These are phyloP conservation scores for Eruca vesicaria DNA, from an alignment of 441 rosid genomes.

Conservation along the genomic window DNA sequence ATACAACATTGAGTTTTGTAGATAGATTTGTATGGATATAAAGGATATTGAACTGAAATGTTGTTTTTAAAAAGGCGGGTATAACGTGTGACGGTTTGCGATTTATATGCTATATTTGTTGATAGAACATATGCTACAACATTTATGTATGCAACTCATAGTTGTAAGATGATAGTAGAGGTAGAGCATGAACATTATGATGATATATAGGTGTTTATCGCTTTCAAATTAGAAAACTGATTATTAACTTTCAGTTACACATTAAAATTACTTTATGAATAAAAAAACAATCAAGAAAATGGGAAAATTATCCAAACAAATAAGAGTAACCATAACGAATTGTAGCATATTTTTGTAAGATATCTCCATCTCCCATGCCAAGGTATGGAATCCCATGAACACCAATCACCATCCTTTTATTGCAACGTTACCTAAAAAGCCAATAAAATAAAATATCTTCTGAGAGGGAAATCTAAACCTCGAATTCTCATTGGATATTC, in stretches of 20 bases:
- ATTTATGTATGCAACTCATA: background rate
- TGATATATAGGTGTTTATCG: no score
- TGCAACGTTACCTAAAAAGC: background rate
- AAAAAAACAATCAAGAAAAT: background rate
- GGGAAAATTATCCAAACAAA: constrained; percentile 1
- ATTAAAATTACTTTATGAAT: background rate
- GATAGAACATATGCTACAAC: background rate
- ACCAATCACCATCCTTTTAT: constrained; percentile 21
- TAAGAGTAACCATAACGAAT: constrained; percentile 13
- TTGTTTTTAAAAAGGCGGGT: background rate
- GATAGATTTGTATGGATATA: constrained; percentile 2
- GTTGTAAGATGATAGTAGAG: background rate
- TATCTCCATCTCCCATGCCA: constrained; percentile 10
- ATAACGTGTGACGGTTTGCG: background rate
- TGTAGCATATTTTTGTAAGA: background rate
- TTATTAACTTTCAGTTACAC: background rate
- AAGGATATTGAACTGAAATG: no score
- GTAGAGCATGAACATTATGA: background rate
- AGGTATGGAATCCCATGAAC: constrained; percentile 28
- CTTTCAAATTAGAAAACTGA: background rate
- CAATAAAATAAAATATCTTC: constrained; percentile 22
- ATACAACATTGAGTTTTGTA: constrained; percentile 15
- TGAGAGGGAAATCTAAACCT: constrained; percentile 46
- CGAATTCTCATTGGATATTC: constrained; percentile 50
- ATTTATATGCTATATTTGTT: background rate